Conservation (phyloP, 441 rosid genomes). For the Cnidoscolus chayamansa region DNA sequence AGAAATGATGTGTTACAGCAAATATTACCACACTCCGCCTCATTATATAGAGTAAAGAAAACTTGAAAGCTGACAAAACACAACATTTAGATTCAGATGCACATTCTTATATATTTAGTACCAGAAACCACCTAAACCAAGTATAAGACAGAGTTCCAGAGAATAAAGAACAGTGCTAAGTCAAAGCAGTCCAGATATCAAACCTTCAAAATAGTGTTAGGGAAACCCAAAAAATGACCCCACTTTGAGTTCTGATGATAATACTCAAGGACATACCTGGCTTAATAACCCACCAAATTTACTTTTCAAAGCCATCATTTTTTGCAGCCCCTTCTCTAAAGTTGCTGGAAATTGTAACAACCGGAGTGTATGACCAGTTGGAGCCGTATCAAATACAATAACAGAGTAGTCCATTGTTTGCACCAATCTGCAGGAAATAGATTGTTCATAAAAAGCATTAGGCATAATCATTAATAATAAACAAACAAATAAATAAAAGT, state of each 20-base stretch:
- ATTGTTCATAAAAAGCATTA: conserved; percentile 10
- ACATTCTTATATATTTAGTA: not conserved
- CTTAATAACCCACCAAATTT: conserved; percentile 87
- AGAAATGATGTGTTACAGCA: not conserved
- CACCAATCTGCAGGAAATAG: conserved; percentile 62
- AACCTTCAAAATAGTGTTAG: not conserved
- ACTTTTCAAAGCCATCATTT: conserved; percentile 85
- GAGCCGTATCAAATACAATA: conserved; percentile 97
- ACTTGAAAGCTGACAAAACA: not conserved
- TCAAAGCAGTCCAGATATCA: not conserved
- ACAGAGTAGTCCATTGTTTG: conserved; percentile 95
- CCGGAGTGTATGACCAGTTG: conserved; percentile 96
- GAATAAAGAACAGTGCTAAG: not conserved
- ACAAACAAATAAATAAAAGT: not conserved
- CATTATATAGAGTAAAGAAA: not conserved
- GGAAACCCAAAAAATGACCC: not conserved
- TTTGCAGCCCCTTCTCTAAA: conserved; percentile 86
- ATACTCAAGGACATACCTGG: conserved; percentile 54
- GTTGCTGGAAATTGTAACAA: conserved; percentile 92
- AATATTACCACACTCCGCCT: not conserved
- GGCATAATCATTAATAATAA: not conserved
- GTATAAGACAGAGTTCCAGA: not conserved
- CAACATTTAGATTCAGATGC: not conserved
- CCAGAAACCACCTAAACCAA: not conserved
- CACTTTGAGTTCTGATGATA: not conserved